These are phyloP conservation scores for Calonectria hawksworthii DNA, from an alignment of 2,329 filamentous ascomycete genomes.

Conservation along the genomic window DNA sequence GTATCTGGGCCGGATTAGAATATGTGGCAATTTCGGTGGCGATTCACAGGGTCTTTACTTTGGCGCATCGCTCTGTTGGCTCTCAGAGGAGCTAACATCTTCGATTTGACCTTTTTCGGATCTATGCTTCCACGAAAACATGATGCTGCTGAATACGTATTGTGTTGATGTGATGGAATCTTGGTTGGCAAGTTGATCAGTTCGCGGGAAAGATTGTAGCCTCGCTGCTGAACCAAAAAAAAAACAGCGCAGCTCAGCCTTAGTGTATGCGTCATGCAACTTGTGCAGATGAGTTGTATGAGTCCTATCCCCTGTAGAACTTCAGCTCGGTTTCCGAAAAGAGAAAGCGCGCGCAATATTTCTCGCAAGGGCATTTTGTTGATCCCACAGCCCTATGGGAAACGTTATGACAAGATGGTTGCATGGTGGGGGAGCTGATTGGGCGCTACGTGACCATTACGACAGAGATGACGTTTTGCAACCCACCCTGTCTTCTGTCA, in stretches of 20 bases:
- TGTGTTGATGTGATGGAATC: not conserved
- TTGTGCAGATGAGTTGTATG: not conserved
- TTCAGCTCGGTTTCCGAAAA: not conserved
- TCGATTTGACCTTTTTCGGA: not conserved
- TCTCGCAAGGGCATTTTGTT: not conserved
- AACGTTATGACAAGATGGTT: not conserved
- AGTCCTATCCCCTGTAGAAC: not conserved
- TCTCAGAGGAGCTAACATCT: not conserved
- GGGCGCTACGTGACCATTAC: not conserved
- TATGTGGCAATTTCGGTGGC: not conserved
- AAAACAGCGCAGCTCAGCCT: too few species aligned
- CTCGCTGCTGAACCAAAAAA: not conserved
- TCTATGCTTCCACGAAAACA: not conserved
- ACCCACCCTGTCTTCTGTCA: not conserved
- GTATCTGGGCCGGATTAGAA: not conserved
- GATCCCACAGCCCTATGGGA: not conserved
- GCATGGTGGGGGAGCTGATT: not conserved
- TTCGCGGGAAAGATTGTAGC: not conserved
- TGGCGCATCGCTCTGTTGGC: not conserved
- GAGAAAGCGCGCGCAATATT: not conserved
- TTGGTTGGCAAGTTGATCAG: not conserved
- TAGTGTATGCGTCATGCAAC: not conserved
- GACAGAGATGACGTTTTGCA: conserved; percentile 3
- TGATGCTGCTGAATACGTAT: not conserved
- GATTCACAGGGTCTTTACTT: not conserved